Evolutionary conservation across 441 rosid genomes (phyloP).

Genomic region (Adansonia grandidieri): DNA sequence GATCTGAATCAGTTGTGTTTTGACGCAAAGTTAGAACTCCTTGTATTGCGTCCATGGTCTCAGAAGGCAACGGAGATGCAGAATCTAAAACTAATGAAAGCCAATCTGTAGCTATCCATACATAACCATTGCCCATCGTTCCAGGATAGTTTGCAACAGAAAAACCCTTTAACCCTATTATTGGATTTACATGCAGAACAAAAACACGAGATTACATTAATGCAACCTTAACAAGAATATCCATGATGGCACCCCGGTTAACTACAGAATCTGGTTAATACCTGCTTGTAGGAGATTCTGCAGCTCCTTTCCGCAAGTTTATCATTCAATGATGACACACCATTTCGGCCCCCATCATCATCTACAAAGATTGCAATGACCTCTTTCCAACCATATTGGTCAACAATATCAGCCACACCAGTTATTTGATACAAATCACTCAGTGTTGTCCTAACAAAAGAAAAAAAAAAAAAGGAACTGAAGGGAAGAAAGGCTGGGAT

Average conservation of each 20-base stretch:
- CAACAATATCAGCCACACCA: conserved; percentile 75
- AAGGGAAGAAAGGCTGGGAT: conserved; percentile 72
- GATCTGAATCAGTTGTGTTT: conserved; percentile 66
- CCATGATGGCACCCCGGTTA: conserved; percentile 55
- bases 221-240: conserved; percentile 70
- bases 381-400: conserved; percentile 73
- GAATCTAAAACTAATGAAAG: conserved; percentile 69
- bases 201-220: conserved; percentile 78
- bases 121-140: conserved; percentile 91
- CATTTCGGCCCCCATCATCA: conserved; percentile 86
- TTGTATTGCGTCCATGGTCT: conserved; percentile 67
- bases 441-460: conserved; percentile 70
- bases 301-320: conserved; percentile 68
- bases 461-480: conserved; percentile 58
- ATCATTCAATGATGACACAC: conserved; percentile 68
- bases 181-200: conserved; percentile 62
- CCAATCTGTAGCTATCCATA: conserved; percentile 96
- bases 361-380: conserved; percentile 78
- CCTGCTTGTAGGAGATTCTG: conserved; percentile 71
- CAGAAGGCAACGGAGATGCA: conserved; percentile 55
- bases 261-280: conserved; percentile 48
- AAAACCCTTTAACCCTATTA: conserved; percentile 57
- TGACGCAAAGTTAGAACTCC: conserved; percentile 81
- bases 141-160: conserved; percentile 68
- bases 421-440: conserved; percentile 83